phyloP scores from a whole-genome alignment of 2,329 filamentous ascomycete species.

The Ilyonectria robusta region DNA sequence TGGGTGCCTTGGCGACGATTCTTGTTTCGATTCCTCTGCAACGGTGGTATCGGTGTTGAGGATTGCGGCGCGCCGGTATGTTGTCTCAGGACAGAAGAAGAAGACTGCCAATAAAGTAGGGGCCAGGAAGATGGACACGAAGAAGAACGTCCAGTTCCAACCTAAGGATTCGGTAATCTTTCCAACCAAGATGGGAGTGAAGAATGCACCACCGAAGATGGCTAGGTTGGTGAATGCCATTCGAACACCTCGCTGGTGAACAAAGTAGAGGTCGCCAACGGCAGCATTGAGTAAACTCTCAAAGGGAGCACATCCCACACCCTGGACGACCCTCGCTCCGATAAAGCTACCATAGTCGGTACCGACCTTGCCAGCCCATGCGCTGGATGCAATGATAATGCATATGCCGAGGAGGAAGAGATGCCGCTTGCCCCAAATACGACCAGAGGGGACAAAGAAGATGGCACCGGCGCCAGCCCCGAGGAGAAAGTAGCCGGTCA shows the following conservation, averaged over 20 bases:
- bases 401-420: slow-evolving; percentile 84
- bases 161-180: slow-evolving; percentile 83
- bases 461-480: slow-evolving; percentile 86
- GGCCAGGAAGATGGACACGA: slow-evolving; percentile 87
- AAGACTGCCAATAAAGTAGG: slow-evolving; percentile 79
- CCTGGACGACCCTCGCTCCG: slow-evolving; percentile 87
- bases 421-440: slow-evolving; percentile 95
- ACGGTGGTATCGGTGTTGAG: slow-evolving; percentile 78
- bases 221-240: slow-evolving; percentile 83
- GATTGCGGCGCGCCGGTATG: slow-evolving; percentile 76
- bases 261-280: slow-evolving; percentile 91
- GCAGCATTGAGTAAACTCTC: slow-evolving; percentile 91
- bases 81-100: slow-evolving; percentile 88
- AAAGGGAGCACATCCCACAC: slow-evolving; percentile 88
- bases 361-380: slow-evolving; percentile 82
- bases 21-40: slow-evolving; percentile 29
- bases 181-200: slow-evolving; percentile 90
- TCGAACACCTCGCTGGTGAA: slow-evolving; percentile 85
- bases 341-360: slow-evolving; percentile 80
- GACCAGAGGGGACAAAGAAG: slow-evolving; percentile 87
- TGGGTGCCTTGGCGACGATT: slow-evolving; percentile 24
- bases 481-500: slow-evolving; percentile 90
- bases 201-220: slow-evolving; percentile 70
- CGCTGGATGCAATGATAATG: slow-evolving; percentile 80
- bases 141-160: slow-evolving; percentile 92